phyloP scores from a whole-genome alignment of 768 basidiomycete genomes.

The Rhodotorula kratochvilovae region DNA sequence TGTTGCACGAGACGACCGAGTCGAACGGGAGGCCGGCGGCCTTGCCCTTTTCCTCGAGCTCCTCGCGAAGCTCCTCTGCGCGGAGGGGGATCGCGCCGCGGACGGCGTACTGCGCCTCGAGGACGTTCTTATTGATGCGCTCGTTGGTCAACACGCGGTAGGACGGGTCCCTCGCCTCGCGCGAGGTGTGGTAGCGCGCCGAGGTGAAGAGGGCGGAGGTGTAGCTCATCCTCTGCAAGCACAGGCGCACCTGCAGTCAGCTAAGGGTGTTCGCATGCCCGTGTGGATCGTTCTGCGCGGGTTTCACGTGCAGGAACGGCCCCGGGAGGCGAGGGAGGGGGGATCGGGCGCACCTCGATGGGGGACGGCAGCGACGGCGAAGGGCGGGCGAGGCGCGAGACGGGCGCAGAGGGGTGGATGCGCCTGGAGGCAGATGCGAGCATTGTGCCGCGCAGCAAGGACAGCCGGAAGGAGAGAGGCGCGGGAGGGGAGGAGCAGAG shows the following conservation, averaged over 20 bases:
- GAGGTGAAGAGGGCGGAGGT: constrained; percentile 12
- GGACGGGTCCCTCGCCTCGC: constrained; percentile 8
- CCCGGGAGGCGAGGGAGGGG: too few species aligned
- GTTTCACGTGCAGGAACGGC: too few species aligned
- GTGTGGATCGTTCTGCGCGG: too few species aligned
- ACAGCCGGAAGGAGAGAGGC: too few species aligned
- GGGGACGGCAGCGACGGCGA: neutral
- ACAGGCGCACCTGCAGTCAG: too few species aligned
- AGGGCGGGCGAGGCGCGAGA: neutral
- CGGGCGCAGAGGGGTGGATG: neutral
- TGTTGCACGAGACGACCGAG: constrained; percentile 87
- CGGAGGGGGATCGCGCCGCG: constrained; percentile 94
- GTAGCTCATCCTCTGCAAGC: constrained; percentile 4
- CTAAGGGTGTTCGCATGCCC: too few species aligned
- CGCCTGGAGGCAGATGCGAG: neutral
- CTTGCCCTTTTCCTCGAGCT: constrained; percentile 56
- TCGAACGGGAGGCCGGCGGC: constrained; percentile 66
- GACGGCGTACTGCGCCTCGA: constrained; percentile 91
- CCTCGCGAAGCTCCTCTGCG: constrained; percentile 73
- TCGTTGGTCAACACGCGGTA: constrained; percentile 21
- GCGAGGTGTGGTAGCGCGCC: constrained; percentile 9
- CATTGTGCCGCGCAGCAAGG: neutral
- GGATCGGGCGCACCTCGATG: neutral
- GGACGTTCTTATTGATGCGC: constrained; percentile 71
- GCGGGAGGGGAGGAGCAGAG: too few species aligned